Evolutionary conservation across 495 filamentous ascomycete species (phyloP), one percentile per base, ranked within the genome.

Genomic region (Pseudomonodictys pantanalensis): DNA sequence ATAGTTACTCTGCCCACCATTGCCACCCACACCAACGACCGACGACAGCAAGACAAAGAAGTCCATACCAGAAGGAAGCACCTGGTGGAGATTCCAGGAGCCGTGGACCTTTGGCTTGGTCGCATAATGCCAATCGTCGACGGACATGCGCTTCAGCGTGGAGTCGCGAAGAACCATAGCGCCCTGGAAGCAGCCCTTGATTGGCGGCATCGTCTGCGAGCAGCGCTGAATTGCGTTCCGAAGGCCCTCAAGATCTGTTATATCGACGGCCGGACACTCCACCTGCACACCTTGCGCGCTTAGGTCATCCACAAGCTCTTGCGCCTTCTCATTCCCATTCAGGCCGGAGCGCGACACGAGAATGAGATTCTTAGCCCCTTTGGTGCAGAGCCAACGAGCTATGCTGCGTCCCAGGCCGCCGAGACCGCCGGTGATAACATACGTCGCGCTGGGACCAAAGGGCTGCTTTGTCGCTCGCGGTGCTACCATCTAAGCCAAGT

Each of bases 161-260:
- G 49, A 23, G 22, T 46, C 23, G 23, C 39, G 28, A 12, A 62
- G 56, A 30, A 65, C 69, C 41, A 71, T 65, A 18, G 66, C 41
- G 22, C 42, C 55, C 28, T 70, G 68, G 11, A 70, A 42, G 29
- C 65, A 50, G 45, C 68, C 68, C 41, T 60, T 68, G 53, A 66
- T 64, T 7, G 62, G 66, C 3, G 60, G 48, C 39, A 59, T 51
- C 41, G 11, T 8, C 28, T 54, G 17, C 8, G 32, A 22, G 10
- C 51, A 42, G 23, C 47, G 24, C n/a, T 56, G 28, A 7, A 56
- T 32, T 3, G 28, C 30, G 1, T 3, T 11, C 44, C 32, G 18
- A 5, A 58, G 3, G 2, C 18, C 20, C 8, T 50, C 30, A 8
- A 18, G 3, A 12, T 58, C 33, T 11, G 43, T 15, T 28, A 58